Base-by-base conservation (phyloP, 2,329 filamentous ascomycete genomes). In the Capronia americana region DNA sequence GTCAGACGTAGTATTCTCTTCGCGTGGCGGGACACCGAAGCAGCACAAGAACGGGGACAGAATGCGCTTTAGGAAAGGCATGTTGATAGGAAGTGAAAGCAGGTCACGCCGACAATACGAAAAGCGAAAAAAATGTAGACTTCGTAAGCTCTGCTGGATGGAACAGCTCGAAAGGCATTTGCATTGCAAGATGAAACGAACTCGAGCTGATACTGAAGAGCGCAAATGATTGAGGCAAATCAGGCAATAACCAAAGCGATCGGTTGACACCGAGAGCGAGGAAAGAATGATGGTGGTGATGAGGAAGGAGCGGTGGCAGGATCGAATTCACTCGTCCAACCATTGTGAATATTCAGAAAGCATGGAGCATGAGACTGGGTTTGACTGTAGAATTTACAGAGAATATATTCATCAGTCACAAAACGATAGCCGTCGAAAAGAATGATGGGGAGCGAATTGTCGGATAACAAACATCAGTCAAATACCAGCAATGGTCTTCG, bases 1-100 rank as follows among this genome's bases (percentile, higher is more conserved):
- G 48, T 69, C 61, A 28, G 67, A 61, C 4, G 60, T 32, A 23
- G 61, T 3, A 8, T 54, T 28, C 5, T 60, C 54, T 26, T 67
- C 68, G 41, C 57, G 24, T 8, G 57, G 17, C 6, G 20, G 54
- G 32, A 58, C 20, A 32, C 59, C 59, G 30, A 69, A 63, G 51
- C 68, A 69, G 28, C 65, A 69, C 24, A 67, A 48, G 17, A 67
- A 34, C 24, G 58, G 61, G 8, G 68, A 69, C 24, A 67, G 28
- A 12, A 60, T 23, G 10, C 54, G 41, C 23, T 54, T 65, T 23
- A 67, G 24, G 10, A 48, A 53, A 60, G 30, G 48, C 68, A 69
- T 69, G n/a, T 57, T 32, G 28, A 59, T 34, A 46, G 28, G 24
- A 51, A 12, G 57, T 67, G 51, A 66, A 65, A 26, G 57, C 34